Evolutionary conservation across 768 basidiomycete species (phyloP).

Genomic region (Boletus eberwhitei): DNA sequence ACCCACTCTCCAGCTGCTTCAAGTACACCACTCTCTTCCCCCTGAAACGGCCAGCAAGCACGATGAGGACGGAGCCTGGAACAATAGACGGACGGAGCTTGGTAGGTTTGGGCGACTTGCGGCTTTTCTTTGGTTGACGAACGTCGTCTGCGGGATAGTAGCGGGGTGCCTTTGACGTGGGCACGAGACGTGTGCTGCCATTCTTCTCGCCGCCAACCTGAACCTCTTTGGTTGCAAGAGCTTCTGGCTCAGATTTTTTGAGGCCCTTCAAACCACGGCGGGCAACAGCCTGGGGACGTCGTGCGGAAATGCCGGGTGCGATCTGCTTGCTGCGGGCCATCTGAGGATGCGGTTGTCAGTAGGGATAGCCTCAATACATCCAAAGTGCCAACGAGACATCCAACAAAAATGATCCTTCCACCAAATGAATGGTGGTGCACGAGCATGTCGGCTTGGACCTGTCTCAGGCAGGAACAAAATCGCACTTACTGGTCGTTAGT

Average conservation of each 20-base stretch:
- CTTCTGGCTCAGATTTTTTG: conserved; percentile 72
- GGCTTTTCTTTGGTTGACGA: conserved; percentile 84
- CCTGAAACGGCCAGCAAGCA: conserved; percentile 96
- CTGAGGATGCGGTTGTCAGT: conserved; percentile 37
- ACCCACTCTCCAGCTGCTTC: conserved; percentile 90
- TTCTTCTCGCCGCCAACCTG: conserved; percentile 88
- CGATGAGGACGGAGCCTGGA: conserved; percentile 91
- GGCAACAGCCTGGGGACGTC: conserved; percentile 76
- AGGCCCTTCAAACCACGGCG: conserved; percentile 80
- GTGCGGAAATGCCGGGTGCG: conserved; percentile 75
- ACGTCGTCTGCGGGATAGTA: conserved; percentile 97
- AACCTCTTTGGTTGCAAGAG: conserved; percentile 69
- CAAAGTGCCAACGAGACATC: conserved; percentile 31
- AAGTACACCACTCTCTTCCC: conserved; percentile 98
- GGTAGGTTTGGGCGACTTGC: conserved; percentile 79
- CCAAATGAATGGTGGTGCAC: not conserved
- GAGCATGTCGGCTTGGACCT: not conserved
- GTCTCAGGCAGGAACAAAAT: conserved; percentile 18
- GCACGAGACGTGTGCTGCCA: conserved; percentile 82
- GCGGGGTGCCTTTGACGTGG: conserved; percentile 79
- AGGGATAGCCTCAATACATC: conserved; percentile 31
- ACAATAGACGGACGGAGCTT: conserved; percentile 84
- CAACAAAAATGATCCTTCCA: conserved; percentile 22
- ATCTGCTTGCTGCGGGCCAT: conserved; percentile 89
- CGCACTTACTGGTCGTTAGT: conserved; percentile 40